Evolutionary conservation across 1,284 basidiomycete genomes (phyloP).

Genomic region (Cryptococcus jaspeensis): DNA sequence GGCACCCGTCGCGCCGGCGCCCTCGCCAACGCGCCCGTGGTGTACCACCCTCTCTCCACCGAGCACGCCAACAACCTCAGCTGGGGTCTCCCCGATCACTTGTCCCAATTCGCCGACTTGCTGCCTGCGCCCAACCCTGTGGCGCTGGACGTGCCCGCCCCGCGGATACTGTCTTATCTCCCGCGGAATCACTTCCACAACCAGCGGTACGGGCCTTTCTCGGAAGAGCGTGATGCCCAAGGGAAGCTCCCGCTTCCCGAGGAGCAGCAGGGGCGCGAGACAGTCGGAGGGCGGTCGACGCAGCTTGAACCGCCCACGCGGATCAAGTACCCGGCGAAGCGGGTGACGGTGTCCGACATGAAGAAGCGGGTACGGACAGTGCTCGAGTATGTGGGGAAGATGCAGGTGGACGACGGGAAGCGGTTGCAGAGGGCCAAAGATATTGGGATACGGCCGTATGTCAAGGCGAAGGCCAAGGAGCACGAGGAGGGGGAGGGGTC

Average conservation of each 20-base stretch:
- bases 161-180: slow-evolving; percentile 31
- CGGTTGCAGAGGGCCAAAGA: slow-evolving; percentile 67
- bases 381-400: slow-evolving; percentile 73
- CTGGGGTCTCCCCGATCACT: slow-evolving; percentile 92
- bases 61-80: slow-evolving; percentile 52
- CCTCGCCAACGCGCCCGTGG: slow-evolving; percentile 32
- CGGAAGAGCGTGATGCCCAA: slow-evolving; percentile 34
- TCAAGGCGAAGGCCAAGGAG: slow-evolving; percentile 14
- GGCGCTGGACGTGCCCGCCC: slow-evolving; percentile 67
- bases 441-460: slow-evolving; percentile 53
- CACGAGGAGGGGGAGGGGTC: slow-evolving; percentile 10
- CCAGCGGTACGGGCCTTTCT: slow-evolving; percentile 39
- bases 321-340: slow-evolving; percentile 89
- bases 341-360: slow-evolving; percentile 94
- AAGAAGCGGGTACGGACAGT: slow-evolving; percentile 89
- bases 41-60: slow-evolving; percentile 26
- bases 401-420: slow-evolving; percentile 70
- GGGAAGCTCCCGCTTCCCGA: slow-evolving; percentile 35
- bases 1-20: slow-evolving; percentile 50
- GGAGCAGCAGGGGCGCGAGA: slow-evolving; percentile 28
- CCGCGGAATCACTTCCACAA: slow-evolving; percentile 40
- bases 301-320: slow-evolving; percentile 80
- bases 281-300: slow-evolving; percentile 45
- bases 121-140: slow-evolving; percentile 72
- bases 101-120: slow-evolving; percentile 80